phyloP scores from a whole-genome alignment of 768 basidiomycete genomes.

The Pholiota conissans region DNA sequence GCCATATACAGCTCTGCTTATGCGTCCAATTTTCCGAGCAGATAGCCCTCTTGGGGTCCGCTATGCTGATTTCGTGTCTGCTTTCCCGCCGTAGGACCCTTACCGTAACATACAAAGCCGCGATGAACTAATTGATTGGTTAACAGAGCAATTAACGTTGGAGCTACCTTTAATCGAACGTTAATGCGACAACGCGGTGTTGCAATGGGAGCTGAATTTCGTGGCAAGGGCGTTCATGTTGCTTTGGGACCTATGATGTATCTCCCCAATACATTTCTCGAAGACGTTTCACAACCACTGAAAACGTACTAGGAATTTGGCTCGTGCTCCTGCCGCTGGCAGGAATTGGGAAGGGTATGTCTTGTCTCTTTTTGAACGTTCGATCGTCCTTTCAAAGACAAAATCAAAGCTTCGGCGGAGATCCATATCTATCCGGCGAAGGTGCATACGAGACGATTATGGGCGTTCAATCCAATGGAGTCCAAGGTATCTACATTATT shows the following conservation, averaged over 20 bases:
- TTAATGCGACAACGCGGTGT: slow-evolving; percentile 56
- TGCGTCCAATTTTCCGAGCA: not conserved
- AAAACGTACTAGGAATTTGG: slow-evolving; percentile 36
- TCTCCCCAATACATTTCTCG: slow-evolving; percentile 5
- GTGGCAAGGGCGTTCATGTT: slow-evolving; percentile 59
- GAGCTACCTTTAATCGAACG: slow-evolving; percentile 52
- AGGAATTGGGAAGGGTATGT: slow-evolving; percentile 53
- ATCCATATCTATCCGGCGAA: slow-evolving; percentile 54
- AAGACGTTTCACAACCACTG: not conserved
- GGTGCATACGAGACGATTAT: slow-evolving; percentile 53
- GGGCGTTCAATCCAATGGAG: slow-evolving; percentile 54
- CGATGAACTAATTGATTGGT: not conserved
- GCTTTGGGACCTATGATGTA: slow-evolving; percentile 52
- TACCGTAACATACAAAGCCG: not conserved
- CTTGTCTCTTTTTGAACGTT: not conserved
- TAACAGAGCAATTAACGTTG: slow-evolving; percentile 48
- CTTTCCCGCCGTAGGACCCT: slow-evolving; percentile 45
- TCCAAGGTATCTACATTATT: slow-evolving; percentile 32
- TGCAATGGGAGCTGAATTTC: slow-evolving; percentile 61
- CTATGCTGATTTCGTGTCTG: slow-evolving; percentile 45
- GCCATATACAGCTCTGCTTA: not conserved
- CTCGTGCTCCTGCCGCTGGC: slow-evolving; percentile 46
- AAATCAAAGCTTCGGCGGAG: slow-evolving; percentile 42
- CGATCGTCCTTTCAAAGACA: not conserved
- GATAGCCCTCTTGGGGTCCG: slow-evolving; percentile 54